Evolutionary conservation across 257 asterid genomes (phyloP).

Genomic region (Rauvolfia tetraphylla): DNA sequence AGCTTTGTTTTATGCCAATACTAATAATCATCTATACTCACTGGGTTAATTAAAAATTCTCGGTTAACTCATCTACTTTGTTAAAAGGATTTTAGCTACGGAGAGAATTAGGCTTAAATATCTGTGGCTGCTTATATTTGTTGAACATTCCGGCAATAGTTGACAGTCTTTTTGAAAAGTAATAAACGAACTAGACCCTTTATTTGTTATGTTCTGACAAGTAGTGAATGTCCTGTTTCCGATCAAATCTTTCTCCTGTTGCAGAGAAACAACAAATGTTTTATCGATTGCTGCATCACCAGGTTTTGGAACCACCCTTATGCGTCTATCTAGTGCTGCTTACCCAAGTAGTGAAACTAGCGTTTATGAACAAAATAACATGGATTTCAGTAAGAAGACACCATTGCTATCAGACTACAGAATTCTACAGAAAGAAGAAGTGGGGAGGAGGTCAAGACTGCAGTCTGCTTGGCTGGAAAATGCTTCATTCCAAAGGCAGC

Average conservation of each 20-base stretch:
- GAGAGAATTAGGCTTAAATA: too few relatives aligned
- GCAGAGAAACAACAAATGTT: constrained; percentile 73
- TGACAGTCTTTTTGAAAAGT: not conserved
- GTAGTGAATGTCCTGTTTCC: constrained; percentile 11
- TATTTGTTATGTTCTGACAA: not conserved
- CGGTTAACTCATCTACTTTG: not conserved
- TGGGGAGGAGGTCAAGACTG: constrained; percentile 19
- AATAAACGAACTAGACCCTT: not conserved
- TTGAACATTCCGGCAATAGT: not conserved
- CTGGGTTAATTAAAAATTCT: not conserved
- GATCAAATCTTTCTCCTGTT: not conserved
- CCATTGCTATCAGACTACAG: constrained; percentile 54
- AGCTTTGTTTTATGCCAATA: too few relatives aligned
- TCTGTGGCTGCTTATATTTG: not conserved
- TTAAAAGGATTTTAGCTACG: not conserved
- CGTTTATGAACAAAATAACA: constrained; percentile 22
- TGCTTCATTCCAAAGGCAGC: constrained; percentile 37
- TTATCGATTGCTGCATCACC: constrained; percentile 86
- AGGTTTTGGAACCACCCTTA: constrained; percentile 41
- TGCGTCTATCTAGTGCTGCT: constrained; percentile 32
- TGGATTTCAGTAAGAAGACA: constrained; percentile 34
- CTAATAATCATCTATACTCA: not conserved
- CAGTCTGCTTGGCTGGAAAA: constrained; percentile 38
- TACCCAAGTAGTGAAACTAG: constrained; percentile 31
- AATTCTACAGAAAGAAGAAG: constrained; percentile 28